Evolutionary conservation across 805 yeast genomes (phyloP), one percentile per base, ranked within the genome.

Genomic region (Teunomyces stri): DNA sequence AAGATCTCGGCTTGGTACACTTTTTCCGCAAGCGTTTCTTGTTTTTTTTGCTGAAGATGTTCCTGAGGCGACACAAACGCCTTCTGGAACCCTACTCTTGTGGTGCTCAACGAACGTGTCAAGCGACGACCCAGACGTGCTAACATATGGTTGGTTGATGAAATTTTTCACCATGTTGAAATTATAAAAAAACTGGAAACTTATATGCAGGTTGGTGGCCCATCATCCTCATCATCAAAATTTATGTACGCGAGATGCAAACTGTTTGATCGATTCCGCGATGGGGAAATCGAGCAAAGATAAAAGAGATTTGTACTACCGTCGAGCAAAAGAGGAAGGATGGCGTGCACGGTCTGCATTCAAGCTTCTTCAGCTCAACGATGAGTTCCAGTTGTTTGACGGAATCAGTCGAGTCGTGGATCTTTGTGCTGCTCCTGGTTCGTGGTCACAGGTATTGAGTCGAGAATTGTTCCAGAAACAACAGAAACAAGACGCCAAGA

Each of bases 271-370:
- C 13, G 30, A 4, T 13, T 25, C 27, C 7, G 27, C 11, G 36
- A 91, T 92, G 97, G 98, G 98, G 38, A 91, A 91, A 64, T 83
- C 91, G 56, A 87, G 96, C 68, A 92, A 92, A 61, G 97, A 92
- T 64, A 92, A 92, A 67, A 76, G 98, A 66, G 98, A 91, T 67
- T 69, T 91, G 49, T 92, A 91, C 69, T 89, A 88, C 58, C 50
- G 99, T 66, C 84, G 88, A 62, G 99, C 99, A 48, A 94, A 94
- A 61, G 99, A 94, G 63, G 95, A 91, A 65, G 99, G 99, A 10
- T 94, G 95, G 88, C 76, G 99, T 57, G 99, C 99, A 1, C 75
- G 99, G 37, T 90, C 97, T 0, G 99, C 99, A 0, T 94, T 89
- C 75, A 94, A 94, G 63, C 77, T 94, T 9, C 74, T 94, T 3